These are phyloP conservation scores for Pseudogymnoascus sp. DNA, from an alignment of 2,329 filamentous ascomycete species.

Conservation along the genomic window DNA sequence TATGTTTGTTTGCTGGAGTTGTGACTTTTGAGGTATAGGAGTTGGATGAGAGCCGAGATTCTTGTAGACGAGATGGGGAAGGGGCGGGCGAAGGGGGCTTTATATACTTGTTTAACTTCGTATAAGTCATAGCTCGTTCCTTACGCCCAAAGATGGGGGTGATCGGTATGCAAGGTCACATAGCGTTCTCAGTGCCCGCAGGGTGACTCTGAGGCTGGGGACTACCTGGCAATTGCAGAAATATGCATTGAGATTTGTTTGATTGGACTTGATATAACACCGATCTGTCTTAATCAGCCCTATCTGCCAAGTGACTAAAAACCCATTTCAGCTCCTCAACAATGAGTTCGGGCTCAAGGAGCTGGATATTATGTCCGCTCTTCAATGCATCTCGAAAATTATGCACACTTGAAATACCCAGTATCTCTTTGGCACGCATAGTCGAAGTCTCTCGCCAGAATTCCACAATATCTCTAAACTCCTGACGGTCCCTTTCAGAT, in stretches of 20 bases:
- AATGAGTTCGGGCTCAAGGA: slow-evolving; percentile 14
- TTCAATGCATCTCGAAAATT: slow-evolving; percentile 3
- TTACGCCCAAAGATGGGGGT: background rate
- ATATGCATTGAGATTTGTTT: background rate
- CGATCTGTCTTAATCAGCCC: background rate
- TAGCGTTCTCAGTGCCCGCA: no score
- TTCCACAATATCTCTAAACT: slow-evolving; percentile 4
- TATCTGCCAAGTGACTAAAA: background rate
- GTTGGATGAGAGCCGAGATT: background rate
- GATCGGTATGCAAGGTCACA: background rate
- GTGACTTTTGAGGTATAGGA: background rate
- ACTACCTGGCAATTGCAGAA: background rate
- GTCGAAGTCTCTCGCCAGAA: slow-evolving; percentile 6
- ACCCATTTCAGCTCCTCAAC: slow-evolving; percentile 14
- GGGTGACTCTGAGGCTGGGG: no score
- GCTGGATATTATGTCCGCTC: slow-evolving; percentile 17
- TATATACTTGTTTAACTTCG: background rate
- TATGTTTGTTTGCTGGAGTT: background rate
- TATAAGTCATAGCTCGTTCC: background rate
- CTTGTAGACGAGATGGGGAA: background rate
- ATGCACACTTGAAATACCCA: slow-evolving; percentile 10
- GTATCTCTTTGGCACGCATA: slow-evolving; percentile 9
- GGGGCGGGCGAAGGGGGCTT: background rate
- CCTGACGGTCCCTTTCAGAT: slow-evolving; percentile 9
- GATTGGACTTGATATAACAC: background rate